Conservation (phyloP, 768 basidiomycete genomes). For the Serendipita vermifera region DNA sequence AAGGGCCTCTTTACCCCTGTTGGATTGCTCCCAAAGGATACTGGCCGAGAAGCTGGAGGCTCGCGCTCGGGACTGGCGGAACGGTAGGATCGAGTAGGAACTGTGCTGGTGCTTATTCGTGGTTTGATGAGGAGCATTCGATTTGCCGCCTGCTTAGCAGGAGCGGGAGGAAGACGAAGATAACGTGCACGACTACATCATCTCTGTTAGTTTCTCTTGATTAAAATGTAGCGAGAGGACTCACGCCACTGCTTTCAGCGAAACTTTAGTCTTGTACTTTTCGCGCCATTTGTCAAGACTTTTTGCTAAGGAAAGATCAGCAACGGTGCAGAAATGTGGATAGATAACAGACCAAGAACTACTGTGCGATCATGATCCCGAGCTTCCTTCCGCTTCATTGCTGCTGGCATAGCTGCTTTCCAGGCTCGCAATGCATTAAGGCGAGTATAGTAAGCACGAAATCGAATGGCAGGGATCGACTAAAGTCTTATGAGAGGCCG, state of each 20-base stretch:
- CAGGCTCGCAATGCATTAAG: conserved; percentile 50
- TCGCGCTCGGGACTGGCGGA: conserved; percentile 4
- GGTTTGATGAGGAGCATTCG: background rate
- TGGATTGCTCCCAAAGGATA: background rate
- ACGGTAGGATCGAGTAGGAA: background rate
- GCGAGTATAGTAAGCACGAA: conserved; percentile 51
- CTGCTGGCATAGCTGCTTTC: conserved; percentile 58
- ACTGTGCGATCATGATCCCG: conserved; percentile 43
- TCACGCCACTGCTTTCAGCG: conserved; percentile 73
- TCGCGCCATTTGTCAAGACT: conserved; percentile 56
- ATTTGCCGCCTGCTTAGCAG: background rate
- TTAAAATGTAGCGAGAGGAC: conserved; percentile 25
- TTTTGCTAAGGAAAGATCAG: conserved; percentile 28
- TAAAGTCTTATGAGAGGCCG: too few species aligned
- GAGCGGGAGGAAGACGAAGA: conserved; percentile 45
- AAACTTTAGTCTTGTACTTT: conserved; percentile 52
- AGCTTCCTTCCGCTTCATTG: conserved; percentile 50
- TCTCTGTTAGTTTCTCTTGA: conserved; percentile 11
- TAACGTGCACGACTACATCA: conserved; percentile 59
- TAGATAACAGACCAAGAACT: conserved; percentile 41
- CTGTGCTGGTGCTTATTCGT: too few species aligned
- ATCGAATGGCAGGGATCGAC: conserved; percentile 70
- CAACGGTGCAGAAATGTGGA: background rate
- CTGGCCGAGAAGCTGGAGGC: background rate
- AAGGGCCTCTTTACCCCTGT: too few species aligned